Percentiles rank a stretch among this genome's conserved stretches.
These are phyloP conservation scores for Aspergillus unguis DNA, from an alignment of 2,329 filamentous ascomycete genomes.

Conservation along the genomic window DNA sequence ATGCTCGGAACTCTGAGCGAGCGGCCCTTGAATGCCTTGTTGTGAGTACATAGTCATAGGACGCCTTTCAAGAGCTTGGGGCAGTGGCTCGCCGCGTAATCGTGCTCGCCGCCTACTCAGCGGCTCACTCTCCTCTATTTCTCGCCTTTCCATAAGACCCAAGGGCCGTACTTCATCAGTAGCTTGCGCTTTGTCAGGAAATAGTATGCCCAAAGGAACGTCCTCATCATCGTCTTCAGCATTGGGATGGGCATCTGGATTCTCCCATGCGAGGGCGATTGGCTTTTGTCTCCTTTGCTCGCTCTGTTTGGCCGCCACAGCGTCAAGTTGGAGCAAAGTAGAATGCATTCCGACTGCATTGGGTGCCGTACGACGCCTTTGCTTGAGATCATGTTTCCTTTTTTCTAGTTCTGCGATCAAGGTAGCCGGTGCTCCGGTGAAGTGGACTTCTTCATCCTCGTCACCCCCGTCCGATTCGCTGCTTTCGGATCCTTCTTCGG, in stretches of 20 bases:
- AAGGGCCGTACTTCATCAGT: conserved; percentile 39
- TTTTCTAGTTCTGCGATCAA: conserved; percentile 87
- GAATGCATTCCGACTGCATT: conserved; percentile 80
- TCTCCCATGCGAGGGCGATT: conserved; percentile 87
- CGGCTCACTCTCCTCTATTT: conserved; percentile 90
- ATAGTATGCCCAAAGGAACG: conserved; percentile 80
- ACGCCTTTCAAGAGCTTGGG: conserved; percentile 31
- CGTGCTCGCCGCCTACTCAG: conserved; percentile 73
- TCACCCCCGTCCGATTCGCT: conserved; percentile 17
- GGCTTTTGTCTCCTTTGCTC: conserved; percentile 67
- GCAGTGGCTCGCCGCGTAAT: conserved; percentile 58
- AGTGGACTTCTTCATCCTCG: conserved; percentile 47
- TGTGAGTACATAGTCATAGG: conserved; percentile 35
- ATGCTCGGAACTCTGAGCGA: conserved; percentile 12
- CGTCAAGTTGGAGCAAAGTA: conserved; percentile 85
- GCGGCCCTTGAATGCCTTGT: conserved; percentile 15
- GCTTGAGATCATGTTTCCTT: conserved; percentile 82
- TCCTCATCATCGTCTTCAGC: conserved; percentile 70
- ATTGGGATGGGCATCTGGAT: conserved; percentile 39
- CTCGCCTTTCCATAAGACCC: conserved; percentile 62
- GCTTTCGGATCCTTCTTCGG: conserved; percentile 19
- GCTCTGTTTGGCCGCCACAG: conserved; percentile 80
- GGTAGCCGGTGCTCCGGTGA: conserved; percentile 76
- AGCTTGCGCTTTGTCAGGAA: conserved; percentile 46
- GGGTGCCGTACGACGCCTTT: conserved; percentile 67